Conservation (phyloP, 1,139 yeast genomes). For the Diutina neorugosa region DNA sequence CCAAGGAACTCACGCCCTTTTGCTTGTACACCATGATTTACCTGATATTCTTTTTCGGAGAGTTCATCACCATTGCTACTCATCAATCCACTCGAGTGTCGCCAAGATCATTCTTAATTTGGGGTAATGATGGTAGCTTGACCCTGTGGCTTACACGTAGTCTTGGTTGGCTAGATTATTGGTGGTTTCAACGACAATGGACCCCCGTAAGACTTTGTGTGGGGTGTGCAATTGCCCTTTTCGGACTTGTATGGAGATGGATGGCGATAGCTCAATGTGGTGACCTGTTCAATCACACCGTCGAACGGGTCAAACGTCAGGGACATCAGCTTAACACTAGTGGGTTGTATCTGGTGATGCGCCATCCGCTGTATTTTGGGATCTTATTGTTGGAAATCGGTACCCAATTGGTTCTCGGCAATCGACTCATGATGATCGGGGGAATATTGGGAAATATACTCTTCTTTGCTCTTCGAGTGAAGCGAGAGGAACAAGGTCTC, state of each 20-base stretch:
- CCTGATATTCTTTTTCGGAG: not conserved
- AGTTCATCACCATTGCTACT: not conserved
- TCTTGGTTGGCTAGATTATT: not conserved
- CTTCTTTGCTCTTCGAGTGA: not conserved
- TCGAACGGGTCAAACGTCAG: not conserved
- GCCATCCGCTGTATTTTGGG: not conserved
- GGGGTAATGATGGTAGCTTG: not conserved
- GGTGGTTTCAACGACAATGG: not conserved
- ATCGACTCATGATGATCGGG: not conserved
- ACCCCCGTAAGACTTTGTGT: not conserved
- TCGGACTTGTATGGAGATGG: not conserved
- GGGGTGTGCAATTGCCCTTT: not conserved
- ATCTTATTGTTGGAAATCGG: not conserved
- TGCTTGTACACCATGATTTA: not conserved
- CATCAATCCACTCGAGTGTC: not conserved
- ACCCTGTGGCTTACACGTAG: not conserved
- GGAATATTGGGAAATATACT: not conserved
- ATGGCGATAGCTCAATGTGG: not conserved
- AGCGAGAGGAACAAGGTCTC: not conserved
- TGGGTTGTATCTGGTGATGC: not conserved
- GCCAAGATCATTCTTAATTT: not conserved
- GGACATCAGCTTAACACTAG: not conserved
- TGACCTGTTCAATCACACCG: not conserved
- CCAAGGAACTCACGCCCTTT: not conserved
- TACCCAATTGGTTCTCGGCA: not conserved